Evolutionary conservation across 106 monocot genomes (phyloP), one percentile per base, ranked within the genome.

Genomic region (Acorus calamus): DNA sequence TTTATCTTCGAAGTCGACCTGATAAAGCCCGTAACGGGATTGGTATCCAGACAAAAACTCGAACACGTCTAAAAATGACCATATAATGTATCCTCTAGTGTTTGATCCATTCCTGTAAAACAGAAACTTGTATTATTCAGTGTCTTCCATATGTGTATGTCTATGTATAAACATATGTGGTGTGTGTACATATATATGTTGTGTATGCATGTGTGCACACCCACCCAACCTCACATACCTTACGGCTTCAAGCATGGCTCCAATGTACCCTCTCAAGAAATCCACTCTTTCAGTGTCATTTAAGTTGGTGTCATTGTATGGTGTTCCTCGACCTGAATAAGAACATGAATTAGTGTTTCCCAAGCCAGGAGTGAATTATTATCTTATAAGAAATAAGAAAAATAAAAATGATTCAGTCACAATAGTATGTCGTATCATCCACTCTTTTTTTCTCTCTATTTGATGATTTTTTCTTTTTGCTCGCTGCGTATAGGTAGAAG

Each of bases 41-140:
- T n/a, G 4, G 46, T 79, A 77, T 13, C 73, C 84, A 7, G 44
- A 41, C 10, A 71, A 14, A n/a, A 79, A 28, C 67, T 84, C 84
- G 47, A 71, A 79, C 8, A 50, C 60, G 74, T 84, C 84, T 14
- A 84, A 14, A 62, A 84, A 79, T 11, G 84, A 69, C 84, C 84
- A 84, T 1, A 63, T 58, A 57, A 84, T 79, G 51, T 77, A 84
- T 11, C 84, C 79, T 55, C 44, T 69, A 2, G 59, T n/a, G 53
- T 80, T 79, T 47, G 76, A 66, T 4, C 84, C 84, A 69, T 76
- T 77, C 66, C 84, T 84, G 65, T 13, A 68, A 56, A 62, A 2
- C 63, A 14, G 6, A 59, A 50, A 28, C 28, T 28, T 28, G 28
- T 28, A 28, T 28, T 28, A 28, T 28, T 28, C 28, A 28, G 0